Conservation (phyloP, 1,284 basidiomycete species). For the Coriolopsis trogii region DNA sequence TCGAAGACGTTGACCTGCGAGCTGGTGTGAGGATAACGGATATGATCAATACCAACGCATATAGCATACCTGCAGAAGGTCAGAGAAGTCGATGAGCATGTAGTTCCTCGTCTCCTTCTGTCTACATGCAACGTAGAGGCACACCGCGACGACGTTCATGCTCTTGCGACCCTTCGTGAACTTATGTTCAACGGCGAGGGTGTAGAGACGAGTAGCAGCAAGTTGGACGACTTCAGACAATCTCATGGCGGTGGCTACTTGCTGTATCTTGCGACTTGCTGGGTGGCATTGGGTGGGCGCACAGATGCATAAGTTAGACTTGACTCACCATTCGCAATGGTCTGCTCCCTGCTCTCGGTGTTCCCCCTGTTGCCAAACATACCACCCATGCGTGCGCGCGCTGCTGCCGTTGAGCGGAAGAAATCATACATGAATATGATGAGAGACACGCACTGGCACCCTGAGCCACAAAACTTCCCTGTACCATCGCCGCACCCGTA, state of each 20-base stretch:
- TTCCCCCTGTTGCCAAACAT: slow-evolving; percentile 79
- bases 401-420: slow-evolving; percentile 40
- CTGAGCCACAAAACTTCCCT: slow-evolving; percentile 93
- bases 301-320: background rate
- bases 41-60: background rate
- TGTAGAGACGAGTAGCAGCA: slow-evolving; percentile 88
- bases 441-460: slow-evolving; percentile 80
- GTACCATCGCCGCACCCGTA: slow-evolving; percentile 92
- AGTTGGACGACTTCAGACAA: slow-evolving; percentile 82
- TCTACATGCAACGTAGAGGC: slow-evolving; percentile 93
- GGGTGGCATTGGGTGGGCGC: background rate
- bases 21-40: background rate
- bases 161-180: slow-evolving; percentile 94
- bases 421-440: background rate
- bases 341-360: slow-evolving; percentile 84
- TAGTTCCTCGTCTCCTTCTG: slow-evolving; percentile 89
- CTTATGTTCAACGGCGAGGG: slow-evolving; percentile 91
- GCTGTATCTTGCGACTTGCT: slow-evolving; percentile 85
- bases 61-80: slow-evolving; percentile 74
- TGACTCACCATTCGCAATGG: slow-evolving; percentile 80
- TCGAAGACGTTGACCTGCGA: slow-evolving; percentile 95
- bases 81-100: slow-evolving; percentile 99
- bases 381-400: slow-evolving; percentile 78
- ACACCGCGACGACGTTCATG: slow-evolving; percentile 93
- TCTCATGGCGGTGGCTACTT: slow-evolving; percentile 77